Percentiles rank a stretch among this genome's conserved stretches.
These are phyloP conservation scores for Dipodascus albidus DNA, from an alignment of 805 yeast genomes.

Conservation along the genomic window DNA sequence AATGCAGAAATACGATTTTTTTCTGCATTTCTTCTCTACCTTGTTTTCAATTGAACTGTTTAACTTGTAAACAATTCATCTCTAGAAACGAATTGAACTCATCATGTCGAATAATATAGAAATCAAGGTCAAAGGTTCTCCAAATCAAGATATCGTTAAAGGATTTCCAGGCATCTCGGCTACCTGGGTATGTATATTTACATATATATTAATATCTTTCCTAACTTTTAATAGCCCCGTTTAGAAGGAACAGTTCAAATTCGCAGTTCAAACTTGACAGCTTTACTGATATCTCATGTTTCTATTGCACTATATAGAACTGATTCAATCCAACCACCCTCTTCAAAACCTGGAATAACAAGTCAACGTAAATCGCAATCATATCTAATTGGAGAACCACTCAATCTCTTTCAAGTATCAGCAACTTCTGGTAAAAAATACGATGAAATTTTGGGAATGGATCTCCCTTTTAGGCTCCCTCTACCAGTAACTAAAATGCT, in stretches of 20 bases:
- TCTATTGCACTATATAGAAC: constrained; percentile 28
- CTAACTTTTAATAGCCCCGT: constrained; percentile 22
- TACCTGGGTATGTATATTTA: constrained; percentile 19
- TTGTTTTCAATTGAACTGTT: too few species aligned
- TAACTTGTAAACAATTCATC: too few species aligned
- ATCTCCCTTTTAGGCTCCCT: constrained; percentile 29
- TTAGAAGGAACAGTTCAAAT: constrained; percentile 29
- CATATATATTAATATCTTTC: too few species aligned
- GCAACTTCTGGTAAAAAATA: constrained; percentile 9
- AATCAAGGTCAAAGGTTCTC: constrained; percentile 24
- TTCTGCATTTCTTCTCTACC: too few species aligned
- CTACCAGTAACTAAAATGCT: constrained; percentile 23
- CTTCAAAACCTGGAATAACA: constrained; percentile 22
- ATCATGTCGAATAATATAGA: constrained; percentile 4
- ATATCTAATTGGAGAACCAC: constrained; percentile 25
- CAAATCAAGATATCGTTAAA: constrained; percentile 30
- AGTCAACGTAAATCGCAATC: constrained; percentile 26
- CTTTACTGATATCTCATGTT: constrained; percentile 19
- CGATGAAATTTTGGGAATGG: constrained; percentile 23
- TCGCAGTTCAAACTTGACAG: constrained; percentile 20
- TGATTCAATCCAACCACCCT: constrained; percentile 26
- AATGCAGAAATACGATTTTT: too few species aligned
- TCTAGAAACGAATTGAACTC: too few species aligned
- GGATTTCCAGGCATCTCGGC: constrained; percentile 35
- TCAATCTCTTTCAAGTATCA: constrained; percentile 17